These are phyloP conservation scores for Sodiomyces alkalinus DNA, from an alignment of 2,329 filamentous ascomycete species.

Conservation along the genomic window DNA sequence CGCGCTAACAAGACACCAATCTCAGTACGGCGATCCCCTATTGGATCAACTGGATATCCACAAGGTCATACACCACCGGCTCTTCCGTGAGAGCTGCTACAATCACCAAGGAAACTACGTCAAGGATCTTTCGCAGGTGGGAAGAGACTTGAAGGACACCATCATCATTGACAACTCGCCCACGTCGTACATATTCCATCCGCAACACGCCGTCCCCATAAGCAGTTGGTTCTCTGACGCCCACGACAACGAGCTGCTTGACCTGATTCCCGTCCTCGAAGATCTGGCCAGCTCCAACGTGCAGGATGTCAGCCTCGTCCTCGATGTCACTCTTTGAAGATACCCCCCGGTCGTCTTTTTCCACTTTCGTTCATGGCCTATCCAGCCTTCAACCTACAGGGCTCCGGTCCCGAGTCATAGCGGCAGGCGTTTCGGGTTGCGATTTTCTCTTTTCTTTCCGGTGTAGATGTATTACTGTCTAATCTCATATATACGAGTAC, in stretches of 20 bases:
- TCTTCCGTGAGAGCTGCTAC: conserved; percentile 97
- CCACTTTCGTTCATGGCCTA: conserved; percentile 13
- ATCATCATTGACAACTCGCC: conserved; percentile 99
- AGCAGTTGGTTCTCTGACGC: conserved; percentile 99
- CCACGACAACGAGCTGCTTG: conserved; percentile 95
- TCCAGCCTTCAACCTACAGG: conserved; percentile 9
- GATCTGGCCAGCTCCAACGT: conserved; percentile 83
- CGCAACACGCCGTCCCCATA: conserved; percentile 95
- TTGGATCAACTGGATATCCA: conserved; percentile 96
- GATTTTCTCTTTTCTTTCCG: conserved; percentile 24
- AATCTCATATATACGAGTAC: conserved; percentile 30
- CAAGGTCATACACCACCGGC: conserved; percentile 83
- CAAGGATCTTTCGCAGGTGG: conserved; percentile 95
- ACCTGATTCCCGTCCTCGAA: conserved; percentile 95
- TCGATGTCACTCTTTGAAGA: conserved; percentile 69
- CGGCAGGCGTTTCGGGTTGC: conserved; percentile 39
- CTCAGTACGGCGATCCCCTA: conserved; percentile 84
- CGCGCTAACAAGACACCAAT: not conserved
- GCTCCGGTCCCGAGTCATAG: conserved; percentile 27
- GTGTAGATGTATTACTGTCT: conserved; percentile 36
- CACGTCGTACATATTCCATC: conserved; percentile 98
- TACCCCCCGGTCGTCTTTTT: conserved; percentile 15
- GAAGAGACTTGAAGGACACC: conserved; percentile 86
- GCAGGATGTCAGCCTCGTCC: conserved; percentile 88
- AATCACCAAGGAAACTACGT: conserved; percentile 99